Base-by-base conservation (phyloP, 1,284 basidiomycete genomes). In the Phlebopus sp. region DNA sequence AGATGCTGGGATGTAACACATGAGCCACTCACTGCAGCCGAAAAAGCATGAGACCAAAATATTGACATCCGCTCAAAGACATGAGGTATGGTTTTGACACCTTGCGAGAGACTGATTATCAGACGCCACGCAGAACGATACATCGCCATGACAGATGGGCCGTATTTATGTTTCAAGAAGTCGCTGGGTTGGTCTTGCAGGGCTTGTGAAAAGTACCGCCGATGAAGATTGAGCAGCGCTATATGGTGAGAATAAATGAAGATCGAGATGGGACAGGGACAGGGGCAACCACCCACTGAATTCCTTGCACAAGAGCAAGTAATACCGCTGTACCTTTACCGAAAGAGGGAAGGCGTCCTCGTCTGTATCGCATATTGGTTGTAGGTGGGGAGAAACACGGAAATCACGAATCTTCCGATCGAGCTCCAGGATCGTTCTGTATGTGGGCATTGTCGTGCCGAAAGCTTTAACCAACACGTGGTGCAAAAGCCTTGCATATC, bases 101-200 rank as follows among this genome's bases (percentile, higher is more conserved):
- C 63, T n/a, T 71, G 60, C 11, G 66, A 64, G 37, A 82, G 64
- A 1, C 69, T 71, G 36, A 76, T 70, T 35, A 82, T 77, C 19
- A 86, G 58, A 15, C 84, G 69, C 79, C 82, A 86, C 6, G 83
- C 80, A 9, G 82, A 84, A 5, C 83, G 80, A 63, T 84, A 87
- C 15, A 79, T 77, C 0, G 86, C 81, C 62, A 84, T 74, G 1
- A 87, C 80, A 1, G 86, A 88, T 0, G 81, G 78, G 0, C 78
- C 73, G 57, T 80, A 87, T 57, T 73, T 75, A 57, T 87, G 84
- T 51, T 71, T 72, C 38, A 82, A 64, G 5, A 80, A 68, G 49
- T 86, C 79, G 6, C 68, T 56, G 0, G 82, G 79, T 45, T 69
- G 69, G 37, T 85, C 82, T 39, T 77, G 75, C 17, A 89, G 60